phyloP scores from a whole-genome alignment of 1,284 basidiomycete species.

The Kwoniella shivajii region DNA sequence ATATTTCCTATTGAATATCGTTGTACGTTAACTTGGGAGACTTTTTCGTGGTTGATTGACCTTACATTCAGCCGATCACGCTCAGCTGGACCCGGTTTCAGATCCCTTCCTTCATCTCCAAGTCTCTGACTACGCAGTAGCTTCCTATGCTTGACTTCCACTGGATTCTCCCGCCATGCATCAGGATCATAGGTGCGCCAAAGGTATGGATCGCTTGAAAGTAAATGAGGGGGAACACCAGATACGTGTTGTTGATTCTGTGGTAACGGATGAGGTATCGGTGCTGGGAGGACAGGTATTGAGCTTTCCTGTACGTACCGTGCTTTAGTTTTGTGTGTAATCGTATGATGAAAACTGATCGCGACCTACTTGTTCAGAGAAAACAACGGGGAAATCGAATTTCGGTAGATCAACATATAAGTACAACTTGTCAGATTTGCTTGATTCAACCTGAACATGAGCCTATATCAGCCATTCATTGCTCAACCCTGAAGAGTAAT shows the following conservation, averaged over 20 bases:
- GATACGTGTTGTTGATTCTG: slow-evolving; percentile 35
- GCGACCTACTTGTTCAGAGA: slow-evolving; percentile 71
- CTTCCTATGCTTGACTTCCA: slow-evolving; percentile 94
- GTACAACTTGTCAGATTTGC: slow-evolving; percentile 85
- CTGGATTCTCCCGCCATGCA: slow-evolving; percentile 80
- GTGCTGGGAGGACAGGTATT: slow-evolving; percentile 46
- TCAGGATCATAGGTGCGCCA: slow-evolving; percentile 96
- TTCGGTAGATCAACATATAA: slow-evolving; percentile 93
- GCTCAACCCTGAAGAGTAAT: too few species aligned
- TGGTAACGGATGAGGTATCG: slow-evolving; percentile 38
- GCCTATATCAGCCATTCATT: too few species aligned
- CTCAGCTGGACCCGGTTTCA: slow-evolving; percentile 95
- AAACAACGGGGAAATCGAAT: slow-evolving; percentile 99
- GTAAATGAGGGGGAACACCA: slow-evolving; percentile 54
- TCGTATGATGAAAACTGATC: not conserved
- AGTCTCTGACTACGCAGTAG: slow-evolving; percentile 92
- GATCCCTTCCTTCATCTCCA: slow-evolving; percentile 89
- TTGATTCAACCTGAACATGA: slow-evolving; percentile 69
- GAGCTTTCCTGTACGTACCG: slow-evolving; percentile 44
- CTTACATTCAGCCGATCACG: slow-evolving; percentile 87
- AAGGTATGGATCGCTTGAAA: slow-evolving; percentile 66
- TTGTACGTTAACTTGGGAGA: not conserved
- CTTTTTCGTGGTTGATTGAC: slow-evolving; percentile 8
- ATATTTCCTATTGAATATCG: slow-evolving; percentile 66
- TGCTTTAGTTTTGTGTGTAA: not conserved